These are phyloP conservation scores for Tetraselmis striata DNA, from an alignment of 139 green algal species.

Conservation along the genomic window DNA sequence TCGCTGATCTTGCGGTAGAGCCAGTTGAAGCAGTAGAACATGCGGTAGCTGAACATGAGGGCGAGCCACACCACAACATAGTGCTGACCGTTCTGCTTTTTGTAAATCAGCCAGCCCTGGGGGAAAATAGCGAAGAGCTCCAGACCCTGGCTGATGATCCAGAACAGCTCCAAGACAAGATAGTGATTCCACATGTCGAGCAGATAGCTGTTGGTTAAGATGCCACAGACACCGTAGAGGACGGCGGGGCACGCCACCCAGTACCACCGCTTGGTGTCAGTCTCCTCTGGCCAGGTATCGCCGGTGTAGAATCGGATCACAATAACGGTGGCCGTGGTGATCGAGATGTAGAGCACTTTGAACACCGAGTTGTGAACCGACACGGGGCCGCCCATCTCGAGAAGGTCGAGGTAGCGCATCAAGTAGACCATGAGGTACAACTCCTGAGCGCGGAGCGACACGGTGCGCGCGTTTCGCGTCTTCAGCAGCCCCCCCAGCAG, in stretches of 20 bases:
- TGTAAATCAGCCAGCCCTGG: background rate
- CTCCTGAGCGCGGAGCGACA: constrained; percentile 2
- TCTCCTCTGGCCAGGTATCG: background rate
- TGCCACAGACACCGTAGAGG: background rate
- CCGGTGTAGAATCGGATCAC: background rate
- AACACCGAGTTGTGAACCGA: constrained; percentile 5
- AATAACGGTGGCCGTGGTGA: background rate
- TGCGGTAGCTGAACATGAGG: background rate
- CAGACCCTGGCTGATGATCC: background rate
- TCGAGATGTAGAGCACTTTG: constrained; percentile 11
- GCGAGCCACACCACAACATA: background rate
- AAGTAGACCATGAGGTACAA: constrained; percentile 9
- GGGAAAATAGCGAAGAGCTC: background rate
- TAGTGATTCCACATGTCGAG: background rate
- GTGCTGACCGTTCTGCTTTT: background rate
- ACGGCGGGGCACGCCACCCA: background rate
- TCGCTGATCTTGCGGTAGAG: background rate
- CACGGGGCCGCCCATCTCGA: background rate
- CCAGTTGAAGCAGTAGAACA: background rate
- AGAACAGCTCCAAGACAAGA: background rate
- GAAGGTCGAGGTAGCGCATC: constrained; percentile 10
- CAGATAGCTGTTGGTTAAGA: background rate
- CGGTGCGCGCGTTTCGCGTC: background rate
- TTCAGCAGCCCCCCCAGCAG: background rate
- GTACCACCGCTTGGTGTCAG: background rate